Base-by-base conservation (phyloP, 2,329 filamentous ascomycete species). In the Orbilia javanica region DNA sequence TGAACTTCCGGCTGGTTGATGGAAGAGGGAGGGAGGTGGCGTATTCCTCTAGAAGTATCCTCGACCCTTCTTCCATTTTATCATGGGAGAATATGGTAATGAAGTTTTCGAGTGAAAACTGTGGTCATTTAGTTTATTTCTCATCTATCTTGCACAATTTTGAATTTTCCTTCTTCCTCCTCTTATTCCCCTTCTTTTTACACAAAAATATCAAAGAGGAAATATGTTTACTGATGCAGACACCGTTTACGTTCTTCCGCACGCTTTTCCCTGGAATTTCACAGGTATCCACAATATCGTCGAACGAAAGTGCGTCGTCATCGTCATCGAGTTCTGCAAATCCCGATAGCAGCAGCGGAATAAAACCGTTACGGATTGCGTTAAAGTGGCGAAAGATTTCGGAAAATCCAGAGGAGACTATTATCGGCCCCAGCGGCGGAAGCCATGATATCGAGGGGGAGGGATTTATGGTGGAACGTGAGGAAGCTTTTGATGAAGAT, bases 391-490 rank as follows among this genome's bases (percentile, higher is more conserved):
- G 74, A 3, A 78, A 63, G 60, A 78, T 78, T 11, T 78, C 74
- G 4, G 74, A 72, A 44, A 78, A 78, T 31, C 42, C 67, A 1
- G 74, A 78, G 44, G 74, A 78, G 27, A 52, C 63, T 8, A 72
- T 78, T 7, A 72, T 52, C 18, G 74, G 67, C 25, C 50, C 20
- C 29, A 34, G 48, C 62, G 44, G 68, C 25, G 44, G 48, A 53
- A 75, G 57, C 34, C 74, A 78, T 34, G 74, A 78, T 67, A 78
- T 78, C 27, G 74, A 78, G 53, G 74, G 74, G 1, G 74, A 78
- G 27, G 74, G 74, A n/a, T 25, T 78, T 25, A 78, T 78, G 74
- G 74, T 78, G 34, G 74, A 78, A 39, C 74, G 68, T 20, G 67
- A 72, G 20, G 74, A 78, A 34, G 74, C 55, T 13, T 78, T 71